Evolutionary conservation across 2,329 filamentous ascomycete genomes (phyloP).

Genomic region (Coleophoma crateriformis): DNA sequence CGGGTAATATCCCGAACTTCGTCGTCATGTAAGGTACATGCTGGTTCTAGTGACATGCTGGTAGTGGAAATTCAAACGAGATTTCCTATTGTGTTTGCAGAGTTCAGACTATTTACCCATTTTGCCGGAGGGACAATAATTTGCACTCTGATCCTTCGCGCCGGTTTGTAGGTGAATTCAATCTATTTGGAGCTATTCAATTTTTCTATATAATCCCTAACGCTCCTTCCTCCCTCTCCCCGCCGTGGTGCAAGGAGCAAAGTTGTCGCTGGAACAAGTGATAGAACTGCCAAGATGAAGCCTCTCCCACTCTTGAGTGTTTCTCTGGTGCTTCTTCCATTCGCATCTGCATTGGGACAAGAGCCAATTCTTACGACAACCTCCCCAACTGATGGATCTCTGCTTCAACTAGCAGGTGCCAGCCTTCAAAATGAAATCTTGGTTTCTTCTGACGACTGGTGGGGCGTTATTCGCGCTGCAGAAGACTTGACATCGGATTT

Average conservation of each 20-base stretch:
- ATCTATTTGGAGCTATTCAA: too few species aligned
- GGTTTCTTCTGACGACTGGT: constrained; percentile 55
- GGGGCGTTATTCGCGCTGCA: constrained; percentile 62
- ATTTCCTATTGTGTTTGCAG: neutral
- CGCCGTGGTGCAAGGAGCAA: neutral
- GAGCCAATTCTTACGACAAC: constrained; percentile 35
- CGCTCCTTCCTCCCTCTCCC: neutral
- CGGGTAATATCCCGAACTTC: too few species aligned
- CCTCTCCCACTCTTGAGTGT: constrained; percentile 1
- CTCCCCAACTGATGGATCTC: constrained; percentile 19
- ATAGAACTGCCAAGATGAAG: neutral
- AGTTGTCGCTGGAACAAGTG: too few species aligned
- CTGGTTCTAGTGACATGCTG: too few species aligned
- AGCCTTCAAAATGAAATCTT: constrained; percentile 42
- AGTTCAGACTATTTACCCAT: neutral
- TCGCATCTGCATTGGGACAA: constrained; percentile 39
- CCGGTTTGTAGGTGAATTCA: neutral
- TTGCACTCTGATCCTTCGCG: too few species aligned
- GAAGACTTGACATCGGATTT: constrained; percentile 64
- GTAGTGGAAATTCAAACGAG: too few species aligned
- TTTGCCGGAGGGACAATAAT: neutral
- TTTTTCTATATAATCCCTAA: constrained; percentile 1
- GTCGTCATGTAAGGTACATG: too few species aligned
- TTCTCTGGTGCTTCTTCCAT: constrained; percentile 14
- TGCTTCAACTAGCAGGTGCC: constrained; percentile 18